Evolutionary conservation across 805 yeast genomes (phyloP), one percentile per base, ranked within the genome.

Genomic region (Candida chilensis): DNA sequence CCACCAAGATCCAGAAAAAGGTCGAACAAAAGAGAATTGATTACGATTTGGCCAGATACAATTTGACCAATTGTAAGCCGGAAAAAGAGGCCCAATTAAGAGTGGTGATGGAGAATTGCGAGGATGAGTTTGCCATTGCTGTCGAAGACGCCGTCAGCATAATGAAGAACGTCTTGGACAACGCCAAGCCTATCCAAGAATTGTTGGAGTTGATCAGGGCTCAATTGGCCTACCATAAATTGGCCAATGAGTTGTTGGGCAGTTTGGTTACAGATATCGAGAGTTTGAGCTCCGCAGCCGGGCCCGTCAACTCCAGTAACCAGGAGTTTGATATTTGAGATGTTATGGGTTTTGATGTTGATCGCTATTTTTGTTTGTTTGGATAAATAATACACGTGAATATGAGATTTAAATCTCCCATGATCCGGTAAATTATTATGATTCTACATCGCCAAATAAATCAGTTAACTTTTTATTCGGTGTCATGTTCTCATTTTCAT

Each of bases 71-170:
- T 29, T 75, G 75, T 20, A 54, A 48, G 39, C 79, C 81, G 15
- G 78, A 71, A 42, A 76, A 76, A 54, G 80, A 79, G 48, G 85
- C 88, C 12, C 76, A 76, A 29, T 69, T 80, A 36, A 67, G 88
- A 45, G 81, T 78, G 29, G 71, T 75, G 39, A 78, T 85, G 70
- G 94, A 85, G 55, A 72, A 78, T 37, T 76, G 85, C 30, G 95
- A 85, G 59, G 95, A 85, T 47, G 88, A 81, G 47, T 85, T 85
- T 52, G 94, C 92, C 28, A 84, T 82, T 42, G 80, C 88, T 16
- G 86, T 86, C 20, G 95, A 85, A 58, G 92, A 81, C 47, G 92
- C 94, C 24, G 85, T 84, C 32, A 62, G 76, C 24, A 74, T 80
- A 36, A 79, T 85, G 88, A 84, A 78, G 60, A 77, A 78, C 48